phyloP scores from a whole-genome alignment of 352 stramenopile genomes.

The Phytophthora kernoviae region DNA sequence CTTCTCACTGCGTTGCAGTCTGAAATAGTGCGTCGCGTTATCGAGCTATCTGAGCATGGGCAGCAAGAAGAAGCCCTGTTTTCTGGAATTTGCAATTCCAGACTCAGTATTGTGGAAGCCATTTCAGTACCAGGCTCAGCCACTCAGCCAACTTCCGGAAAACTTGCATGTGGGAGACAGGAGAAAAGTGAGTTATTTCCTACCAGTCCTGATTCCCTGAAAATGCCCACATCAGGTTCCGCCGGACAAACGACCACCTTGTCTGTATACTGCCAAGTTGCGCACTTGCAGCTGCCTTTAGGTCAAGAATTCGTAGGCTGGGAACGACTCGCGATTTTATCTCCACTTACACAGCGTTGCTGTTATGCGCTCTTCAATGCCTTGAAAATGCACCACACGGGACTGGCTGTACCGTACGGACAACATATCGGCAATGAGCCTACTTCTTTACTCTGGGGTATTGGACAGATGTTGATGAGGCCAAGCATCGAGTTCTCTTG shows the following conservation, averaged over 20 bases:
- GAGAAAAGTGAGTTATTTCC: slow-evolving; percentile 26
- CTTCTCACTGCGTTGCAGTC: slow-evolving; percentile 31
- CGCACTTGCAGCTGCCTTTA: slow-evolving; percentile 45
- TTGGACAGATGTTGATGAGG: slow-evolving; percentile 45
- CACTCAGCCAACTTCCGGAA: slow-evolving; percentile 13
- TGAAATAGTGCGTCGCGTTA: slow-evolving; percentile 16
- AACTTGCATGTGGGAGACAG: slow-evolving; percentile 7
- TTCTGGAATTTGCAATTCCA: slow-evolving; percentile 57
- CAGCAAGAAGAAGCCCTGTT: slow-evolving; percentile 32
- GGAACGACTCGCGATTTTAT: slow-evolving; percentile 36
- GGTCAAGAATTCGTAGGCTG: slow-evolving; percentile 58
- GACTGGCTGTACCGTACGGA: slow-evolving; percentile 33
- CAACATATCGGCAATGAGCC: slow-evolving; percentile 3
- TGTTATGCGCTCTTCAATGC: slow-evolving; percentile 51
- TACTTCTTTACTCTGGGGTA: slow-evolving; percentile 16
- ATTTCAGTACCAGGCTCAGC: neutral
- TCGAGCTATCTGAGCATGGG: slow-evolving; percentile 11
- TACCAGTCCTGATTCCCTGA: slow-evolving; percentile 11
- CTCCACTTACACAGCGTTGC: slow-evolving; percentile 58
- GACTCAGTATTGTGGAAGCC: slow-evolving; percentile 19
- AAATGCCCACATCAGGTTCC: neutral
- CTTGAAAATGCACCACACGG: slow-evolving; percentile 33
- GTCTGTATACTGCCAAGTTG: slow-evolving; percentile 35
- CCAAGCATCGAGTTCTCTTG: slow-evolving; percentile 35
- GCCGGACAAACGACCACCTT: slow-evolving; percentile 15